These are phyloP conservation scores for Nicotiana rustica DNA, from an alignment of 305 asterid genomes.

Conservation along the genomic window DNA sequence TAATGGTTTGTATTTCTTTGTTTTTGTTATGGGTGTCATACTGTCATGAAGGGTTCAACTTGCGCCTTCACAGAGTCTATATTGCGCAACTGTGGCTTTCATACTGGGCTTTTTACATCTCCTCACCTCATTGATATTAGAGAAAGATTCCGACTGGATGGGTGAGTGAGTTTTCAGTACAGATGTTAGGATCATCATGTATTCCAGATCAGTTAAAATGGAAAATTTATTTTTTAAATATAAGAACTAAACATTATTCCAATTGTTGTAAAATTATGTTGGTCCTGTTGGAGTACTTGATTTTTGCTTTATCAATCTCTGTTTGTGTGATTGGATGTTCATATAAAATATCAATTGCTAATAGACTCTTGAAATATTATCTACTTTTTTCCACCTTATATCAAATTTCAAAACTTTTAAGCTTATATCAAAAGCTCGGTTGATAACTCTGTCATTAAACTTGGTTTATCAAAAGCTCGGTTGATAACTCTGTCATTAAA, in stretches of 20 bases:
- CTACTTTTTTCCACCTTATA: background rate
- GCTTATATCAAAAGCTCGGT: background rate
- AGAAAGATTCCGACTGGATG: conserved; percentile 89
- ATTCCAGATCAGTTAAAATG: background rate
- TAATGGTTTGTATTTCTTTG: conserved; percentile 30
- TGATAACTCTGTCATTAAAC: conserved; percentile 36
- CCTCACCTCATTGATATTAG: conserved; percentile 98
- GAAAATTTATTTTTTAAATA: background rate
- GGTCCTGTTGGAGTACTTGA: conserved; percentile 25
- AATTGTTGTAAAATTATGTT: background rate
- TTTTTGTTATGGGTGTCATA: conserved; percentile 41
- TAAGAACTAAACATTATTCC: background rate
- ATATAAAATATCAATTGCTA: background rate
- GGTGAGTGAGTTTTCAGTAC: conserved; percentile 57
- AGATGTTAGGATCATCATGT: conserved; percentile 17
- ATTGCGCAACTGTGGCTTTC: conserved; percentile 88
- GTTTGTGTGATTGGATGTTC: background rate
- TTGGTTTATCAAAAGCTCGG: conserved; percentile 25
- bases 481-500: conserved; percentile 35
- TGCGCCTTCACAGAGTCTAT: conserved; percentile 87
- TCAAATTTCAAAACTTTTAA: conserved; percentile 11
- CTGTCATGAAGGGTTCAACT: conserved; percentile 81
- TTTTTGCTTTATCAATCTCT: background rate
- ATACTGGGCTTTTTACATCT: conserved; percentile 93
- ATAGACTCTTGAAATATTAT: conserved; percentile 15